Evolutionary conservation across 106 monocot species (phyloP).

Genomic region (Dioscorea dumetorum): DNA sequence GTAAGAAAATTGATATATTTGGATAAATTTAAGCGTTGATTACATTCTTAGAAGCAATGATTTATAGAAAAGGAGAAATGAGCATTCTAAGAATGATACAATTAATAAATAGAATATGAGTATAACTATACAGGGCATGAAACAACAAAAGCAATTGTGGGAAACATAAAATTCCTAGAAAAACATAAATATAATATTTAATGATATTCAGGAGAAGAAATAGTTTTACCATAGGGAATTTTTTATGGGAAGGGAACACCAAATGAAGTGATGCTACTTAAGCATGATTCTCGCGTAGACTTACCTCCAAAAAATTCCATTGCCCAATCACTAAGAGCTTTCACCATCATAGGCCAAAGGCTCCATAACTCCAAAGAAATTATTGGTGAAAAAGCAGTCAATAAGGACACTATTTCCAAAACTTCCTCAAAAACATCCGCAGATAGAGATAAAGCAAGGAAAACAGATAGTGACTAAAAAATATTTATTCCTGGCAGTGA

Average conservation of each 20-base stretch:
- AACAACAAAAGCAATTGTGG: no score
- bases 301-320: slow-evolving; percentile 97
- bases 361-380: slow-evolving; percentile 98
- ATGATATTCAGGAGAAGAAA: neutral
- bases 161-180: no score
- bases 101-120: no score
- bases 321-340: slow-evolving; percentile 94
- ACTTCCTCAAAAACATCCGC: slow-evolving; percentile 99
- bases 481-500: neutral
- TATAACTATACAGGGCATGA: no score
- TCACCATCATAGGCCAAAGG: slow-evolving; percentile 95
- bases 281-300: slow-evolving; percentile 1
- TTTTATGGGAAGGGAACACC: neutral
- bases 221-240: neutral
- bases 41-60: no score
- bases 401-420: slow-evolving; percentile 94
- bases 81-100: no score
- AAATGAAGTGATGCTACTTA: no score
- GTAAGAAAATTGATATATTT: no score
- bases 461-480: neutral
- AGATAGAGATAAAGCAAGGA: neutral
- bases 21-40: no score
- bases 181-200: no score
- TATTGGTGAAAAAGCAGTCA: slow-evolving; percentile 94
- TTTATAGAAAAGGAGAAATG: no score